phyloP scores from a whole-genome alignment of 2,329 filamentous ascomycete species.

The Colletotrichum endophyticum region DNA sequence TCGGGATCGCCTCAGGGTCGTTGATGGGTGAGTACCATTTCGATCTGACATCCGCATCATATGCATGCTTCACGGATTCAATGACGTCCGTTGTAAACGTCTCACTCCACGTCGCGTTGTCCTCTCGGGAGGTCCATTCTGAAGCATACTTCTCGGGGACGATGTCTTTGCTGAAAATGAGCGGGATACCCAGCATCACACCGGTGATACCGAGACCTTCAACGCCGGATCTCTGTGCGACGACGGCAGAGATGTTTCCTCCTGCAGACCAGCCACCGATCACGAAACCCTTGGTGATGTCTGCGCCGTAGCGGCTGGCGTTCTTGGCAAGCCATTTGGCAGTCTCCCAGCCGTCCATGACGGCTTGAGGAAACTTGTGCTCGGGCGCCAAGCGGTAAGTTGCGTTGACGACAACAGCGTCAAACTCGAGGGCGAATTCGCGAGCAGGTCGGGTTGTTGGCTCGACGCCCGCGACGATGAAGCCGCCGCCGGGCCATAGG shows the following conservation, averaged over 20 bases:
- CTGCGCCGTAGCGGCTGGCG: constrained; percentile 22
- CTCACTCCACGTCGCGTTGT: constrained; percentile 41
- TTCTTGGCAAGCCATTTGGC: constrained; percentile 36
- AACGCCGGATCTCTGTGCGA: constrained; percentile 44
- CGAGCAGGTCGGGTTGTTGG: background rate
- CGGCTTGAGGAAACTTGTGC: constrained; percentile 48
- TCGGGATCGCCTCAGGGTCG: constrained; percentile 30
- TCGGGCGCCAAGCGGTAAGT: constrained; percentile 58
- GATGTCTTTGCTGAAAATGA: background rate
- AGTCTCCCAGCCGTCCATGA: constrained; percentile 50
- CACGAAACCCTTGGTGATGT: constrained; percentile 51
- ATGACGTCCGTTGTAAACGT: constrained; percentile 32
- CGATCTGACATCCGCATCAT: constrained; percentile 32
- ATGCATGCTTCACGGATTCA: constrained; percentile 29
- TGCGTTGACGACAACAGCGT: constrained; percentile 46
- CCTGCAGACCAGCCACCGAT: constrained; percentile 55
- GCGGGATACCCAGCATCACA: background rate
- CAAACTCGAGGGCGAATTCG: constrained; percentile 23
- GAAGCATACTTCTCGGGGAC: constrained; percentile 40
- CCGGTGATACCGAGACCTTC: constrained; percentile 32
- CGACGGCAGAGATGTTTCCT: constrained; percentile 53
- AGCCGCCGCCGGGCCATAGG: background rate
- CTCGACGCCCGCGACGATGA: constrained; percentile 14
- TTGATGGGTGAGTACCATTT: constrained; percentile 36
- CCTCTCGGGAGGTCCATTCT: constrained; percentile 41